phyloP scores from a whole-genome alignment of 106 monocot genomes.

The Phalaenopsis aphrodite region DNA sequence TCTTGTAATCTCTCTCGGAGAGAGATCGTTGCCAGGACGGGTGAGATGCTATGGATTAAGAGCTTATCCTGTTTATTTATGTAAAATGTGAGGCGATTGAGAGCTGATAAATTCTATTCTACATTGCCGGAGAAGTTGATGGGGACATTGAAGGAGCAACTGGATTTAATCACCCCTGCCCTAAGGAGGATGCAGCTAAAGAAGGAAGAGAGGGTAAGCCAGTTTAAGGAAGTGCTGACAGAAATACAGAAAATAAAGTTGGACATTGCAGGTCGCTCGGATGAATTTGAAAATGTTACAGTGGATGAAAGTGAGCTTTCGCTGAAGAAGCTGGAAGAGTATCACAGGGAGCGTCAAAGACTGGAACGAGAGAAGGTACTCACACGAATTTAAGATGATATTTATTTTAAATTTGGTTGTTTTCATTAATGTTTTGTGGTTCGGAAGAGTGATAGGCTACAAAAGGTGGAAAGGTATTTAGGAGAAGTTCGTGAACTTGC shows the following conservation, averaged over 20 bases:
- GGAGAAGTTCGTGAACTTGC: constrained; percentile 30
- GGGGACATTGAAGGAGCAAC: constrained; percentile 67
- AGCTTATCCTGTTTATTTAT: background rate
- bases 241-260: constrained; percentile 50
- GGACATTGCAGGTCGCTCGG: constrained; percentile 40
- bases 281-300: constrained; percentile 11
- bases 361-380: constrained; percentile 61
- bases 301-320: constrained; percentile 62
- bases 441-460: constrained; percentile 39
- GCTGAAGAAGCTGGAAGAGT: constrained; percentile 59
- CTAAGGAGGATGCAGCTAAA: constrained; percentile 54
- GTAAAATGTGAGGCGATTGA: background rate
- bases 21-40: constrained; percentile 47
- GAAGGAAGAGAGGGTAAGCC: constrained; percentile 52
- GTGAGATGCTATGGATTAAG: constrained; percentile 15
- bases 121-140: constrained; percentile 53
- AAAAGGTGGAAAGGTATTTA: constrained; percentile 37
- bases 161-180: constrained; percentile 51
- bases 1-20: constrained; percentile 64
- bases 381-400: background rate
- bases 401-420: background rate
- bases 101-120: background rate
- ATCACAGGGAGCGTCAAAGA: constrained; percentile 44
- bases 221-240: constrained; percentile 40
- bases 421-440: background rate